phyloP scores from a whole-genome alignment of 805 yeast species.

The Yamadazyma insecticola region DNA sequence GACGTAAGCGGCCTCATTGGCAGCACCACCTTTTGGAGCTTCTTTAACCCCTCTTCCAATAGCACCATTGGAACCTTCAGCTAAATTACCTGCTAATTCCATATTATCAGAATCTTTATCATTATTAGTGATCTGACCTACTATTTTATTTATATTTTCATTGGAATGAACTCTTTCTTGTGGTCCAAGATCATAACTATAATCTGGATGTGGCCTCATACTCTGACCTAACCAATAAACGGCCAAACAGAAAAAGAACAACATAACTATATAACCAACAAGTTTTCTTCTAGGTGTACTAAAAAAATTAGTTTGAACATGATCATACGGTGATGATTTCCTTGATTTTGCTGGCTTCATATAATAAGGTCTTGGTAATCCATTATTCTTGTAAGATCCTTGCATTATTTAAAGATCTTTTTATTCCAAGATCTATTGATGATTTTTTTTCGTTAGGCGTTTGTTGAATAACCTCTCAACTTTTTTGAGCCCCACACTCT shows the following conservation, averaged over 20 bases:
- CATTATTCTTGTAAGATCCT: constrained; percentile 38
- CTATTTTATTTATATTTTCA: constrained; percentile 6
- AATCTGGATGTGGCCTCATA: constrained; percentile 22
- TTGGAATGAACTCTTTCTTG: constrained; percentile 10
- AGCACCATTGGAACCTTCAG: constrained; percentile 35
- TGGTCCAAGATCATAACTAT: constrained; percentile 20
- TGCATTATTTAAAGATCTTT: no score
- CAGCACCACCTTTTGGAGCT: constrained; percentile 45
- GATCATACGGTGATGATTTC: constrained; percentile 31
- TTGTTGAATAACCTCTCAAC: no score
- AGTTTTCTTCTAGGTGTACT: constrained; percentile 34
- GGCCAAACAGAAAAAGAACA: constrained; percentile 30
- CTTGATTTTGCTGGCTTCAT: constrained; percentile 37
- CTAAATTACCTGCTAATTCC: constrained; percentile 36
- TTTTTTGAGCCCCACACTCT: no score
- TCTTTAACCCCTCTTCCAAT: constrained; percentile 36
- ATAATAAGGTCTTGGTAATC: constrained; percentile 43
- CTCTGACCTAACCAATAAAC: constrained; percentile 35
- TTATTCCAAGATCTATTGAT: no score
- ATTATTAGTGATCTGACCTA: constrained; percentile 9
- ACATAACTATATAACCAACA: constrained; percentile 33
- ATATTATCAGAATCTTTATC: constrained; percentile 29
- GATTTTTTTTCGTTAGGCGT: no score
- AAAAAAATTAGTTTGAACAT: constrained; percentile 26
- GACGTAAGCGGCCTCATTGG: constrained; percentile 41